Evolutionary conservation across 2,329 filamentous ascomycete genomes (phyloP).

Genomic region (Fusarium succisae): DNA sequence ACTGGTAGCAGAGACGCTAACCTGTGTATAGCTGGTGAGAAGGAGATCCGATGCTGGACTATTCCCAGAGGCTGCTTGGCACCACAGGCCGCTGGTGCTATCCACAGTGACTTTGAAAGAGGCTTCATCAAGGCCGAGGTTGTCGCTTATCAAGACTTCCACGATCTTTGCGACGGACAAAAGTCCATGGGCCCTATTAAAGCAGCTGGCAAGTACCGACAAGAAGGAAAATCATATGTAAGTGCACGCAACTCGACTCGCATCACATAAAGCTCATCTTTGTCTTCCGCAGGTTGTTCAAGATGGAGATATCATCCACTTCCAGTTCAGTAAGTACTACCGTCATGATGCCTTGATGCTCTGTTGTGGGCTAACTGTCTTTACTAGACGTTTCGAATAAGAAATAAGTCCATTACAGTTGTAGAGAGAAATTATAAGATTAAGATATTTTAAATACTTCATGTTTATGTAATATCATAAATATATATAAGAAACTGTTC

Average conservation of each 20-base stretch:
- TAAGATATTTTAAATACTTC: neutral
- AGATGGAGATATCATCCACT: slow-evolving; percentile 56
- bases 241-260: neutral
- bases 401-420: slow-evolving; percentile 15
- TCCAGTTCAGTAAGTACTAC: slow-evolving; percentile 52
- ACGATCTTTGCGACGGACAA: slow-evolving; percentile 53
- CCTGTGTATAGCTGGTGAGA: slow-evolving; percentile 50
- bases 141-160: slow-evolving; percentile 56
- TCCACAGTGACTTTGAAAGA: slow-evolving; percentile 55
- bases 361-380: accelerated
- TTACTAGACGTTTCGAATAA: slow-evolving; percentile 35
- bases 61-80: slow-evolving; percentile 51
- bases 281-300: slow-evolving; percentile 48
- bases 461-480: neutral
- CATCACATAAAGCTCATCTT: slow-evolving; percentile 28
- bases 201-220: slow-evolving; percentile 56
- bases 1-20: neutral
- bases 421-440: accelerated
- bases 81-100: slow-evolving; percentile 54
- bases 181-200: slow-evolving; percentile 58
- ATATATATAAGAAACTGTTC: neutral
- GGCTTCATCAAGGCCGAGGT: slow-evolving; percentile 59
- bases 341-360: accelerated
- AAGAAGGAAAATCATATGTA: slow-evolving; percentile 56
- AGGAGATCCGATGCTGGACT: slow-evolving; percentile 57